These are phyloP conservation scores for Dorcoceras hygrometricum DNA, from an alignment of 257 asterid species.

Conservation along the genomic window DNA sequence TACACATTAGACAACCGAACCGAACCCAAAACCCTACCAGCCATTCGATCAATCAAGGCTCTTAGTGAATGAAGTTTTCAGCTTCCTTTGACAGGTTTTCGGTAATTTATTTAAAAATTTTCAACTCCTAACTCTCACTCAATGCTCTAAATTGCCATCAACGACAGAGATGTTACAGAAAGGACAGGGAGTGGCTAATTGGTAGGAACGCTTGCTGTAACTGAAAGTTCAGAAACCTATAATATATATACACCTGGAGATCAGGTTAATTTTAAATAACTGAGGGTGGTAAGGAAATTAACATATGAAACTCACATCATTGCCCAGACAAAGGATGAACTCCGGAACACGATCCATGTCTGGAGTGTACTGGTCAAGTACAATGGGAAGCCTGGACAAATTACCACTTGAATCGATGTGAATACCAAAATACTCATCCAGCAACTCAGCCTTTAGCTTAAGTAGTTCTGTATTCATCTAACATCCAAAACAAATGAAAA, in stretches of 20 bases:
- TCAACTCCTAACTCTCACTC: conserved; percentile 12
- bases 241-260: conserved; percentile 13
- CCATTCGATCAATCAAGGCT: no score
- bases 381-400: conserved; percentile 80
- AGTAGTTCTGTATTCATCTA: conserved; percentile 77
- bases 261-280: conserved; percentile 16
- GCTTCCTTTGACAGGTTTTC: neutral
- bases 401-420: conserved; percentile 64
- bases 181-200: conserved; percentile 7
- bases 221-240: conserved; percentile 5
- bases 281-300: conserved; percentile 15
- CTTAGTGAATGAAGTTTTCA: neutral
- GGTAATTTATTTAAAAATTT: neutral
- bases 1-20: neutral
- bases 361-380: conserved; percentile 96
- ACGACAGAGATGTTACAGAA: neutral
- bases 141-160: neutral
- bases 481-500: conserved; percentile 19
- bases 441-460: conserved; percentile 74
- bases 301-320: conserved; percentile 68
- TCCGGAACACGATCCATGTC: conserved; percentile 98
- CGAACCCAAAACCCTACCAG: neutral
- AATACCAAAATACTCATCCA: conserved; percentile 81
- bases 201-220: neutral
- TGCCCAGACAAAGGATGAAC: conserved; percentile 87